phyloP scores from a whole-genome alignment of 768 basidiomycete species.

The Russula olivacea region DNA sequence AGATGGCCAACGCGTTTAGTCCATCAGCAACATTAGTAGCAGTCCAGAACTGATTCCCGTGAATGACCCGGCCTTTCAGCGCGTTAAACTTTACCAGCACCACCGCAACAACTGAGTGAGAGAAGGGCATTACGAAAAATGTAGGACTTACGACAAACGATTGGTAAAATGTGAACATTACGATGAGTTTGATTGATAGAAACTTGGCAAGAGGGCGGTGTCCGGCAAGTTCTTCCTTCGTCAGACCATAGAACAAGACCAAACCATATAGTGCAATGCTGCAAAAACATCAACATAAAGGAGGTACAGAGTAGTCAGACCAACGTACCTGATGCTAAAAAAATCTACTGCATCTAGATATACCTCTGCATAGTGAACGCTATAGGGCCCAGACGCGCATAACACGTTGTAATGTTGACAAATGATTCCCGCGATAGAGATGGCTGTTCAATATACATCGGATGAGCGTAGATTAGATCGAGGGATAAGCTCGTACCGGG shows the following conservation, averaged over 20 bases:
- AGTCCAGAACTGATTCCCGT: conserved; percentile 80
- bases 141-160: conserved; percentile 50
- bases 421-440: conserved; percentile 74
- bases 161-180: conserved; percentile 89
- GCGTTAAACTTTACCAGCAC: conserved; percentile 47
- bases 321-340: conserved; percentile 66
- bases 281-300: background rate
- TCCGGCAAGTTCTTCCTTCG: conserved; percentile 68
- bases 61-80: conserved; percentile 63
- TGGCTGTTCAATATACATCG: conserved; percentile 32
- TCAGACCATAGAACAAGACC: conserved; percentile 76
- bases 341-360: conserved; percentile 74
- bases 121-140: too few relatives aligned
- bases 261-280: conserved; percentile 86
- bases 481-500: conserved; percentile 35
- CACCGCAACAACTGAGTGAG: background rate
- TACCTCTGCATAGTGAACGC: conserved; percentile 53
- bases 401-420: conserved; percentile 64
- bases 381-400: conserved; percentile 58
- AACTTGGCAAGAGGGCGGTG: conserved; percentile 80
- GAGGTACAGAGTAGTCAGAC: too few relatives aligned
- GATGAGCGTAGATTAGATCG: conserved; percentile 1
- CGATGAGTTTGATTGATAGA: conserved; percentile 77
- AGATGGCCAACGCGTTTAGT: conserved; percentile 71
- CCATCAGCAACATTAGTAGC: conserved; percentile 79